Base-by-base conservation (phyloP, 179 eudicot species). In the Carnegiea gigantea region DNA sequence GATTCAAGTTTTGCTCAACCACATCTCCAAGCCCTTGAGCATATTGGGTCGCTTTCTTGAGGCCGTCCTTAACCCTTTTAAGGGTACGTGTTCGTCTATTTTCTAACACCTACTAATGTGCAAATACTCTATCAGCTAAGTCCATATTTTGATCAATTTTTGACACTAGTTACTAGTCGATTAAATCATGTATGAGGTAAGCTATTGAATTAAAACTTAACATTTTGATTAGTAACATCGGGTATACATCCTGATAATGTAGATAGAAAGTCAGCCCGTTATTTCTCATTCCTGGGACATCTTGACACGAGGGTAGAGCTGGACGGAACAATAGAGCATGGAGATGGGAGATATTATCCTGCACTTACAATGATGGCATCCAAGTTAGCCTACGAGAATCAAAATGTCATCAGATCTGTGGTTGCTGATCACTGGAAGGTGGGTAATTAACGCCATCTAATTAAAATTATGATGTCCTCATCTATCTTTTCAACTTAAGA, bases 341-440 rank as follows among this genome's bases (percentile, higher is more conserved):
- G 72, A 73, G 85, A 86, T 70, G 73, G 81, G 0, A 80, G 83
- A 80, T 86, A 86, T 72, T 77, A 83, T 38, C 83, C 85, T 10
- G 51, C 82, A 77, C 83, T 83, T 77, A 53, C 85, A 20, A 80
- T 85, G 83, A 82, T 85, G 85, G 88, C 88, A 18, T 67, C 88
- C 36, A 85, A 85, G 62, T 67, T 85, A 43, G 85, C 79, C 28
- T 85, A 85, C 70, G 88, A 85, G 67, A 85, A 79, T 65, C 60
- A 70, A 51, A 17, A 21, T 5, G 18, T 77, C 59, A 46, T 85
- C 18, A 4, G 46, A 14, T 28, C 60, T 1, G 76, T 46, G 1
- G 77, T 85, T 14, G 40, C 81, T 62, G 71, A n/a, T 53, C 48
- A 72, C 28, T 78, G 81, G 81, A 67, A 78, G 81, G 81, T 28